These are phyloP conservation scores for Strobilomyces confusus DNA, from an alignment of 768 basidiomycete species.

Conservation along the genomic window DNA sequence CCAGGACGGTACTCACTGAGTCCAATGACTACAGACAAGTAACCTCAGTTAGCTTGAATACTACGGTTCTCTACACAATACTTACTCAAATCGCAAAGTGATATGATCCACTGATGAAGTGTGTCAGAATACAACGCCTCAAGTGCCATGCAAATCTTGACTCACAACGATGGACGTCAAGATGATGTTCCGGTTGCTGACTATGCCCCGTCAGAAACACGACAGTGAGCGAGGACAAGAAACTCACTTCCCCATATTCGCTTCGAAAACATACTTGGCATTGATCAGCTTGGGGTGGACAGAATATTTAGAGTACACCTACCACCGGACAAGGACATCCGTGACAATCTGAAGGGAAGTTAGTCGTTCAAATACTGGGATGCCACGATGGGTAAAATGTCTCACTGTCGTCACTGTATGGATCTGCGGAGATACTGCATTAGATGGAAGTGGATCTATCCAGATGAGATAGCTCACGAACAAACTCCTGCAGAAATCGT, in stretches of 20 bases:
- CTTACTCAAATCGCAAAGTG: conserved; percentile 46
- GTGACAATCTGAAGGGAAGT: conserved; percentile 38
- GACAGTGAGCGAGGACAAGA: background rate
- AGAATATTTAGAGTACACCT: background rate
- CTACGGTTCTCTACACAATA: background rate
- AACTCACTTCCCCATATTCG: conserved; percentile 49
- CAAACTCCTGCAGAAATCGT: conserved; percentile 39
- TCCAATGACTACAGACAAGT: conserved; percentile 4
- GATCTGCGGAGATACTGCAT: conserved; percentile 32
- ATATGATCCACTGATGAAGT: conserved; percentile 32
- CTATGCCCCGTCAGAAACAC: conserved; percentile 28
- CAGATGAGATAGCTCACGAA: conserved; percentile 35
- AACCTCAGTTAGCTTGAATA: background rate
- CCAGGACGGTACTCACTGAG: conserved; percentile 4
- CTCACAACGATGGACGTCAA: conserved; percentile 48
- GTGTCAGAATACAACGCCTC: conserved; percentile 1
- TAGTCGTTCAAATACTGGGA: background rate
- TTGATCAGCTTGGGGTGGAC: background rate
- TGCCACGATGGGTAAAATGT: background rate
- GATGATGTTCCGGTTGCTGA: conserved; percentile 41
- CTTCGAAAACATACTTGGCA: conserved; percentile 42
- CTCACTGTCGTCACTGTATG: conserved; percentile 54
- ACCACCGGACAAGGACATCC: conserved; percentile 48
- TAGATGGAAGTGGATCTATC: background rate
- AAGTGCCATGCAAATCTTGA: background rate